Evolutionary conservation across 2,329 filamentous ascomycete genomes (phyloP), one percentile per base, ranked within the genome.

Genomic region (Aspergillus neotritici): DNA sequence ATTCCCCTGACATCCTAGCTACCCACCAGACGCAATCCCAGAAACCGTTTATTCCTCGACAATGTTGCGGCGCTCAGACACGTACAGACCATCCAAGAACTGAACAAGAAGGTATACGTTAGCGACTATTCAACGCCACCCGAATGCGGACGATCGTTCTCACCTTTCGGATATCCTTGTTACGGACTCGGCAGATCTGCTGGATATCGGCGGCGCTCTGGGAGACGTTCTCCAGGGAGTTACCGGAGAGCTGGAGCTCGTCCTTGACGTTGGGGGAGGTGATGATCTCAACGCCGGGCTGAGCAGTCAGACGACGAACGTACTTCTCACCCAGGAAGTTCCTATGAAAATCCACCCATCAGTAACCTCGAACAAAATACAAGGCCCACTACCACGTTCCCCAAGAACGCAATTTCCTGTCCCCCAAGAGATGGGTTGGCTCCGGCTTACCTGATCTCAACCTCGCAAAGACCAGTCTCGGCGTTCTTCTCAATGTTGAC

Each of bases 131-230:
- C n/a, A 13, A n/a, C 10, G 5, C 8, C 4, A 16, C 13, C 12
- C 3, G 12, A 14, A 21, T 8, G 34, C 12, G 55, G 37, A 13
- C 14, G 11, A 33, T 61, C 14, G 11, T 32, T 61, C 75, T 60
- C 68, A 89, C 86, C 86, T 96, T 96, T 79, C 94, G 89, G 80
- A 98, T 98, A 95, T 98, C 93, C 89, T 98, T 98, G 87, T 98
- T 98, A 75, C 89, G 84, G 75, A 98, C 93, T 77, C 83, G 83
- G 89, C 93, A 98, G 77, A 93, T 90, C 78, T 98, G 93, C 82
- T 98, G 93, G 73, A 98, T 96, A 74, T 98, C 93, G 75, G 93
- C 93, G 60, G 93, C 93, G 69, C 84, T 89, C 80, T 98, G 93
- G 67, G 93, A 98, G 58, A 98, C 93, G 70, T 83, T 83, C 82